A percentile compares a stretch with the other conserved stretches of the same genome.
Conservation (phyloP, 2,329 filamentous ascomycete genomes). For the Cyphellophora europaea region DNA sequence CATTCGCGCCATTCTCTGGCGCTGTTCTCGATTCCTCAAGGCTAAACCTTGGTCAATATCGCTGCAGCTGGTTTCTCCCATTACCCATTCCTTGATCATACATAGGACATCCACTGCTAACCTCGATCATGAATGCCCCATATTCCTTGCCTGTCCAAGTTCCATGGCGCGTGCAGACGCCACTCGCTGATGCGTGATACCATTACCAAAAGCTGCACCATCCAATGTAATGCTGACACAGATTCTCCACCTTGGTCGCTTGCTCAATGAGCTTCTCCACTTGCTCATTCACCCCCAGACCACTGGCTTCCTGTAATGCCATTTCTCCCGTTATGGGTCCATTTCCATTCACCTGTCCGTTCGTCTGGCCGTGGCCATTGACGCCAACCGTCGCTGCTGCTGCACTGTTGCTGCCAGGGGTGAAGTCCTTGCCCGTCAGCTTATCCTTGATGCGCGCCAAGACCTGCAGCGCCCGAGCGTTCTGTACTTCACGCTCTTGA, state of each 20-base stretch:
- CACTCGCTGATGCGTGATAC: too few species aligned
- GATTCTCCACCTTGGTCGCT: constrained; percentile 91
- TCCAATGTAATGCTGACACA: constrained; percentile 98
- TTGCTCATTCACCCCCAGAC: constrained; percentile 76
- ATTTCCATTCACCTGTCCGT: constrained; percentile 1
- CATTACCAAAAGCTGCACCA: constrained; percentile 99
- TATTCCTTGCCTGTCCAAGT: too few species aligned
- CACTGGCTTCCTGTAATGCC: constrained; percentile 5
- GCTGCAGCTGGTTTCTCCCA: too few species aligned
- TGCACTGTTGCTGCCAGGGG: constrained; percentile 6
- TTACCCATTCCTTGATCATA: too few species aligned
- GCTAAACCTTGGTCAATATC: too few species aligned
- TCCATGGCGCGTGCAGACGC: too few species aligned
- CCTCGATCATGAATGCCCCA: too few species aligned
- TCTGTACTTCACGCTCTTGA: constrained; percentile 65
- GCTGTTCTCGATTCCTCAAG: too few species aligned
- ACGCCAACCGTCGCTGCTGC: constrained; percentile 40
- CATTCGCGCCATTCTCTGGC: too few species aligned
- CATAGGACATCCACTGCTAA: too few species aligned
- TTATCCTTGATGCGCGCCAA: constrained; percentile 90
- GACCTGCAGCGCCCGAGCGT: constrained; percentile 85
- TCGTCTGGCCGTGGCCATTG: neutral
- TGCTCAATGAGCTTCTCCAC: constrained; percentile 92
- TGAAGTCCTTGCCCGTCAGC: constrained; percentile 83
- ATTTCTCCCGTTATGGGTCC: neutral